Evolutionary conservation across 345 rosid species (phyloP), one percentile per base, ranked within the genome.

Genomic region (Citrus inodora): DNA sequence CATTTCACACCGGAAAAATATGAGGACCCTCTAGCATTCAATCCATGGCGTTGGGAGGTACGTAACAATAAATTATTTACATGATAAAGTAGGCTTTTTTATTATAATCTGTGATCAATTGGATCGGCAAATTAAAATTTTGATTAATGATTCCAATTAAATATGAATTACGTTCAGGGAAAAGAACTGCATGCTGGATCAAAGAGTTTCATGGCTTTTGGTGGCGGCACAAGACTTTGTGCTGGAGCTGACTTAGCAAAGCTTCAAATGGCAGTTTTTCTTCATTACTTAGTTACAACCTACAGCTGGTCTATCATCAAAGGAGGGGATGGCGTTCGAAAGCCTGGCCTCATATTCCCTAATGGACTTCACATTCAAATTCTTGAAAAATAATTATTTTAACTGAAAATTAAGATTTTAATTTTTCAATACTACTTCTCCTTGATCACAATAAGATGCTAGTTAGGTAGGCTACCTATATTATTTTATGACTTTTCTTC

Each of bases 21-120:
- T 21, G 42, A 72, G 24, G 78, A 79, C 27, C 85, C 85, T 14
- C 71, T 79, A 1, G 25, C 37, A 4, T 82, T 85, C 27, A 74
- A 81, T 77, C 87, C 87, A 7, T 82, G 81, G 85, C 71, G 85
- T 69, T 85, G 85, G 83, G 14, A 76, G 79, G 80, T 79, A 4
- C 28, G 13, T 60, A 14, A 30, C 6, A 25, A 4, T 10, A 28
- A 28, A 28, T 0, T 0, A 63, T 28, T 62, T 16, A 3, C 33
- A 28, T 64, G 1, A 30, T 37, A 33, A 25, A 28, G 32, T 2
- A 7, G 4, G 2, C 40, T 37, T 13, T 62, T 10, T 28, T 25
- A 0, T 35, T 4, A 33, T 3, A 5, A 16, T 33, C n/a, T 4
- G 6, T n/a, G 51, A 24, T 3, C 40, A 35, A 37, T 1, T 37